These are phyloP conservation scores for Spongospora subterranea DNA, from an alignment of 208 protist genomes.

Conservation along the genomic window DNA sequence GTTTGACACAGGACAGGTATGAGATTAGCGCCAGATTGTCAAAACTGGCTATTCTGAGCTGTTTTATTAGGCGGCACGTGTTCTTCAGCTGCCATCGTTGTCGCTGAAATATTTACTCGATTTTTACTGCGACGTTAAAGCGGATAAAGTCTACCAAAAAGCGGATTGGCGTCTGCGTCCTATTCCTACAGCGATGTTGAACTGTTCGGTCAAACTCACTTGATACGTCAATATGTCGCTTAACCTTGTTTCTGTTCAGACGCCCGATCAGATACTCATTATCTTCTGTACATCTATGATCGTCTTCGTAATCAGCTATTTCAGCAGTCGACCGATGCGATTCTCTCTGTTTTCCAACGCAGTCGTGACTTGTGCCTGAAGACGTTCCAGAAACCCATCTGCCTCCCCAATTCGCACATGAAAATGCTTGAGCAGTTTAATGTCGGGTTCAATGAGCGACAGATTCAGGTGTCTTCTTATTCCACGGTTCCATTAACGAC, in stretches of 20 bases:
- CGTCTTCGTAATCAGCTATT: conserved; percentile 21
- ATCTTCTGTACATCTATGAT: conserved; percentile 69
- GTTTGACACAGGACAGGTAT: conserved; percentile 68
- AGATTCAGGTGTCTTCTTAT: background rate
- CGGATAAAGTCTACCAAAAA: conserved; percentile 65
- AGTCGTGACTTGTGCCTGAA: conserved; percentile 41
- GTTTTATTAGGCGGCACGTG: conserved; percentile 46
- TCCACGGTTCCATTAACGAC: background rate
- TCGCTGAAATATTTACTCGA: conserved; percentile 63
- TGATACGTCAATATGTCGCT: background rate
- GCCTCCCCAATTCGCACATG: background rate
- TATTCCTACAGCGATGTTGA: conserved; percentile 64
- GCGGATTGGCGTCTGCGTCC: conserved; percentile 69
- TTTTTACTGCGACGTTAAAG: conserved; percentile 62
- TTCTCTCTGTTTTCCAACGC: background rate
- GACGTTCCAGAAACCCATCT: conserved; percentile 41
- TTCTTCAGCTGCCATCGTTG: conserved; percentile 60
- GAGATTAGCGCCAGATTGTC: background rate
- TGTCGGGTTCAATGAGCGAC: background rate
- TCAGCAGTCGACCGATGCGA: background rate
- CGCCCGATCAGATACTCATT: conserved; percentile 68
- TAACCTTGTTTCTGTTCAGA: conserved; percentile 34
- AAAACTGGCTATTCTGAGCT: background rate
- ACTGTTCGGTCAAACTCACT: background rate
- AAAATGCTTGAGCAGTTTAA: background rate